Evolutionary conservation across 208 protist species (phyloP).

Genomic region (Acanthamoeba triangularis): DNA sequence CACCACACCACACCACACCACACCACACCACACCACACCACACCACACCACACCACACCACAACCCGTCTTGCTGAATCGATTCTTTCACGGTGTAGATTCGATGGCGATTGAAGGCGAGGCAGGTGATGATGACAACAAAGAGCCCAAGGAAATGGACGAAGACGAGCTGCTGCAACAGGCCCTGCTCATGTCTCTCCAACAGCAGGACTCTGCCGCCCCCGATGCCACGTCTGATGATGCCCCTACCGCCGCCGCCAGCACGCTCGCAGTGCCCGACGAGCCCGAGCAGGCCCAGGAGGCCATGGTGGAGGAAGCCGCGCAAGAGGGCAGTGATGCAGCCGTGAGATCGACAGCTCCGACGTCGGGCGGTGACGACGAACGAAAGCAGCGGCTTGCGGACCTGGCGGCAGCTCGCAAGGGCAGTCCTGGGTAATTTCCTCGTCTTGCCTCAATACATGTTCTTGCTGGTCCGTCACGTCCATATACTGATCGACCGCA

Average conservation of each 20-base stretch:
- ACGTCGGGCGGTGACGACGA: too few relatives aligned
- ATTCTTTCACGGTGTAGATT: too few relatives aligned
- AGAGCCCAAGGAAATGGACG: not conserved
- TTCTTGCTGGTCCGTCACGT: not conserved
- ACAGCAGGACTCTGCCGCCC: not conserved
- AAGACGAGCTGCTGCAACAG: constrained; percentile 33
- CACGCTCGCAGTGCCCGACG: too few relatives aligned
- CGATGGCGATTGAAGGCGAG: not conserved
- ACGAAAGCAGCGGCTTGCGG: not conserved
- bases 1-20: too few relatives aligned
- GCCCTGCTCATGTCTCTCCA: constrained; percentile 14
- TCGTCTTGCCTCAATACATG: not conserved
- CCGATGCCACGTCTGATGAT: too few relatives aligned
- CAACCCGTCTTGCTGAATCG: not conserved
- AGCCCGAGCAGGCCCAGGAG: not conserved
- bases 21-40: too few relatives aligned
- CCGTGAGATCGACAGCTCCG: too few relatives aligned
- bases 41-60: not conserved
- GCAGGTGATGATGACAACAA: not conserved
- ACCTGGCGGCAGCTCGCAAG: not conserved
- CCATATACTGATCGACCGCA: too few relatives aligned
- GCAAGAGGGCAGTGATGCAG: too few relatives aligned
- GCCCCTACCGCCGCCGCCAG: too few relatives aligned
- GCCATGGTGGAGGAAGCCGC: too few relatives aligned
- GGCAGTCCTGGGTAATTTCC: not conserved